Evolutionary conservation across 306 rosid species (phyloP).

Genomic region (Acacia crassicarpa): DNA sequence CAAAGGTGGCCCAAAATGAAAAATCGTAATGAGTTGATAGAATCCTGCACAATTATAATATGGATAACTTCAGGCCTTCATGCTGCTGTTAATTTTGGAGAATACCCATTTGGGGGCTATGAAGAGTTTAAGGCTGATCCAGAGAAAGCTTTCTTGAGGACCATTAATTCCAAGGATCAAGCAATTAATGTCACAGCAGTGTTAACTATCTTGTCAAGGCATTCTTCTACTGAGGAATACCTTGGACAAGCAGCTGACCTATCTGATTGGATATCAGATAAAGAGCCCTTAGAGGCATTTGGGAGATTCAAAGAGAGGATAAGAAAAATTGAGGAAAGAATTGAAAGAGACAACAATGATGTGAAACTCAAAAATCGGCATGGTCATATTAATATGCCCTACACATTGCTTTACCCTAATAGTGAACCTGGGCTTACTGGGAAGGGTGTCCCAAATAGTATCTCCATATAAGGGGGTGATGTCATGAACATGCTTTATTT

Average conservation of each 20-base stretch:
- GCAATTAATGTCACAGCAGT: not conserved
- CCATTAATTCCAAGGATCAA: not conserved
- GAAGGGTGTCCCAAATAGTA: not conserved
- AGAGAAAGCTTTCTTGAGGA: not conserved
- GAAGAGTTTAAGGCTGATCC: not conserved
- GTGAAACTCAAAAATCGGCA: not conserved
- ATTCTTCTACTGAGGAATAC: not conserved
- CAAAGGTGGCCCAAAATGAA: not conserved
- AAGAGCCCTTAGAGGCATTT: not conserved
- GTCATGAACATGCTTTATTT: too few relatives aligned
- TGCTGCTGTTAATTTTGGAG: conserved; percentile 4
- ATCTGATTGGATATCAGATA: not conserved
- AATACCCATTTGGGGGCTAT: not conserved
- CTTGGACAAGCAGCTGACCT: not conserved
- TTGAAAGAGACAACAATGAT: not conserved
- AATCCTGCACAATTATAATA: not conserved
- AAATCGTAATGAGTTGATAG: not conserved
- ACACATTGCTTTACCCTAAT: not conserved
- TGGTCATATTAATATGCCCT: not conserved
- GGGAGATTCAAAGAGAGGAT: not conserved
- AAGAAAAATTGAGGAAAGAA: not conserved
- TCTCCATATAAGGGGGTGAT: not conserved
- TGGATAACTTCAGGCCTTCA: not conserved
- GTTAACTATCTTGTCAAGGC: not conserved
- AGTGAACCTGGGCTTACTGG: not conserved